Base-by-base conservation (phyloP, 805 yeast species). In the Cyberlindnera samutprakarnensis region DNA sequence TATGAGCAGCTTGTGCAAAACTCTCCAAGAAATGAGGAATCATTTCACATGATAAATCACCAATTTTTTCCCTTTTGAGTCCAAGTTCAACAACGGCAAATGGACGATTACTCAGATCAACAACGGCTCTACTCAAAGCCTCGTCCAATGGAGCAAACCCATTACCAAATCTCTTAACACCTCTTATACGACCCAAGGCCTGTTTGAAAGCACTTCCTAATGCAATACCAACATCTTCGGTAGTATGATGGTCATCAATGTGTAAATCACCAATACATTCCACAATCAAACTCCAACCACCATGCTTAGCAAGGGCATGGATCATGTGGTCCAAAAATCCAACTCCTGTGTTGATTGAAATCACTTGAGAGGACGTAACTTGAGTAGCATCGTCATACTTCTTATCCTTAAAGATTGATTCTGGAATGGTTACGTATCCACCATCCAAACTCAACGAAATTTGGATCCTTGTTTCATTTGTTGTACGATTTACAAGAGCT, bases 271-370 rank as follows among this genome's bases (percentile, higher is more conserved):
- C 98, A 37, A 80, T 72, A 59, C 97, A 90, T 53, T 82, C 94
- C 14, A 92, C 71, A 21, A 84, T 66, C 36, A 92, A 54, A 10
- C 95, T 84, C 98, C 97, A 92, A 13, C 97, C 97, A 1, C 94
- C 68, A 59, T 92, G 98, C 53, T 92, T 92, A 24, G 97, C 96
- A 47, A 92, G 66, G 0, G 98, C 98, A 50, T 90, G 96, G 29
- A 92, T 65, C 98, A 92, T 92, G 59, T 92, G 98, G 62, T 92
- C 97, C 37, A 90, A 62, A 54, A 92, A 92, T 1, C 97, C 98
- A 34, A 92, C 73, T 32, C 98, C 98, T 0, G 97, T 82, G 49
- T 84, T 82, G 31, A 92, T 76, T 20, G 75, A 66, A 38, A 92
- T 87, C 8, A 70, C 64, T 57, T 90, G 97, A 6, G 80, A 59